Evolutionary conservation across 2,329 filamentous ascomycete species (phyloP).

Genomic region (Penicillium vulpinum): DNA sequence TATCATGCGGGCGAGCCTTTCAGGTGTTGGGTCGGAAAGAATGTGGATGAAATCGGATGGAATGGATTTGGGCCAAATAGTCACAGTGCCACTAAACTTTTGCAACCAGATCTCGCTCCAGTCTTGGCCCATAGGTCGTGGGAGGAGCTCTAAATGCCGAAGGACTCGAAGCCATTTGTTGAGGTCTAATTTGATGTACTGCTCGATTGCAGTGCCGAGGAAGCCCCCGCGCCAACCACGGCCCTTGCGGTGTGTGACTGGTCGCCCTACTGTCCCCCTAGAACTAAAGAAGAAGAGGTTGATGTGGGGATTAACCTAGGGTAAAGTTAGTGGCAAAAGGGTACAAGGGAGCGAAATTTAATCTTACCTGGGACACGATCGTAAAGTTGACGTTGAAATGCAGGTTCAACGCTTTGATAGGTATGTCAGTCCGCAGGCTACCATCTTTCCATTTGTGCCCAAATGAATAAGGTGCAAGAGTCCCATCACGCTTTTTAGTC

Average conservation of each 20-base stretch:
- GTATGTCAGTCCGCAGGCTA: conserved; percentile 89
- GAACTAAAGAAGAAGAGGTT: conserved; percentile 99
- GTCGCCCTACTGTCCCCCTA: conserved; percentile 83
- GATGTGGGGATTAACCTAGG: conserved; percentile 90
- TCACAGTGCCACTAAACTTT: conserved; percentile 89
- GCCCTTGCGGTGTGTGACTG: conserved; percentile 89
- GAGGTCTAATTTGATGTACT: conserved; percentile 93
- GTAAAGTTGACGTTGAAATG: conserved; percentile 99
- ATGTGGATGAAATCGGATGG: conserved; percentile 82
- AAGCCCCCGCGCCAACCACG: conserved; percentile 96
- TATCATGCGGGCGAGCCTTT: conserved; percentile 81
- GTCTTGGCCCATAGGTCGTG: conserved; percentile 86
- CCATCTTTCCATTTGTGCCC: conserved; percentile 99
- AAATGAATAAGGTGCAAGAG: conserved; percentile 85
- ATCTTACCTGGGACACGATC: conserved; percentile 65
- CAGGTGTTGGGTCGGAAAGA: conserved; percentile 74
- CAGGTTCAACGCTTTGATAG: conserved; percentile 87
- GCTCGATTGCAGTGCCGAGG: conserved; percentile 85
- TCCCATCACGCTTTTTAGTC: conserved; percentile 76
- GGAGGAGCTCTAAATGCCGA: conserved; percentile 85
- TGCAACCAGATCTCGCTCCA: conserved; percentile 98
- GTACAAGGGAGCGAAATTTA: background rate
- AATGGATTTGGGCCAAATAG: conserved; percentile 86
- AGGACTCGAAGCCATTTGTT: conserved; percentile 98
- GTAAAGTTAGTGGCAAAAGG: conserved; percentile 41